Base-by-base conservation (phyloP, 441 rosid genomes). In the Flueggea neowawraea region DNA sequence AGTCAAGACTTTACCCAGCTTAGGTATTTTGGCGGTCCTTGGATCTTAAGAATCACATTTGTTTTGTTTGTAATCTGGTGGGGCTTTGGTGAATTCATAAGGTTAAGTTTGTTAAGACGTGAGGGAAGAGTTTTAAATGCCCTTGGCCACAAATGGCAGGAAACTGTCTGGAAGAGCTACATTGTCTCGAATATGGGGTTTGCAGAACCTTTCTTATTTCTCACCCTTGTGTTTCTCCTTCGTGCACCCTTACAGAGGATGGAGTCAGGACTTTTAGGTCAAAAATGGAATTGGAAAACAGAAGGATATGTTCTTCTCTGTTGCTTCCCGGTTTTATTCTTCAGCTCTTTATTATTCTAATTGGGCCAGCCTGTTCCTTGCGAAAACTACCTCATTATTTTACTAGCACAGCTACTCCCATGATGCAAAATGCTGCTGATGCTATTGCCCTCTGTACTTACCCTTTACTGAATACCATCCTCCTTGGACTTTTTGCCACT, bases 171-270 rank as follows among this genome's bases (percentile, higher is more conserved):
- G 98, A 90, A 95, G 71, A 75, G 82, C 61, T 95, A 95, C 80
- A 83, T 95, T 32, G 82, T 89, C 48, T 95, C 96, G n/a, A 95
- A 83, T 78, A 76, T 89, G 60, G 99, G 99, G 52, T 95, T 95
- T 77, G 93, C 99, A 49, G 99, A 95, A 79, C 99, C 98, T 64
- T 91, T 98, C 73, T 77, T 95, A 56, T 88, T 89, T 78, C 87
- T 95, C 33, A 88, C 95, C 10, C 83, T 91, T 4, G 79, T 88
- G 76, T 85, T 91, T 79, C 94, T 95, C 16, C 85, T 95, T 16
- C 96, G 97, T 2, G 98, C 98, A 9, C 90, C 99, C n/a, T 80
- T 95, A 66, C 89, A 89, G 77, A 78, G 52, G 62, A 80, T 81
- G 85, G 89, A 88, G 31, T 76, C 88, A 0, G 98, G 98, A 53